Evolutionary conservation across 1,284 basidiomycete genomes (phyloP).

Genomic region (Fistulinella cinereoalba): DNA sequence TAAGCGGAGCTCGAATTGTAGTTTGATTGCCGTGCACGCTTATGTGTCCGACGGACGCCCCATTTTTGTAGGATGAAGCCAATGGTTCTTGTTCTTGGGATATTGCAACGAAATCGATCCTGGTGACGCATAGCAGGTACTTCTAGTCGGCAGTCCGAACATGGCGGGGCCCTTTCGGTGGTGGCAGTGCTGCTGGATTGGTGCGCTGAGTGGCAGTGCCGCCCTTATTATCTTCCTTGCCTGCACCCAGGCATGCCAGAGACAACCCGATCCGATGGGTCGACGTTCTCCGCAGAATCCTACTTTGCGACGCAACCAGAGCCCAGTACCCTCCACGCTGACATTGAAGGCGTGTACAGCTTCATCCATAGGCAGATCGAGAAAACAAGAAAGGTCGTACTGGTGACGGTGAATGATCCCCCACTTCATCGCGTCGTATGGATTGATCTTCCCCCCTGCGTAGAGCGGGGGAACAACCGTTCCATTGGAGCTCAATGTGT

Average conservation of each 20-base stretch:
- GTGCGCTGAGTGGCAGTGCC: constrained; percentile 17
- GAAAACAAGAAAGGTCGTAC: constrained; percentile 74
- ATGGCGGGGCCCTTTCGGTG: too few species aligned
- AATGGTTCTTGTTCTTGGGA: too few species aligned
- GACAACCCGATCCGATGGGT: constrained; percentile 11
- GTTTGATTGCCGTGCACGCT: too few species aligned
- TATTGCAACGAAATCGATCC: too few species aligned
- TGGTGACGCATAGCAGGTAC: too few species aligned
- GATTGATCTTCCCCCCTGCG: constrained; percentile 7
- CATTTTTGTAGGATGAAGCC: too few species aligned
- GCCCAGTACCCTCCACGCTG: constrained; percentile 66
- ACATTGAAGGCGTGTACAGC: constrained; percentile 57
- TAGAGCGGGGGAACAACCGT: constrained; percentile 96
- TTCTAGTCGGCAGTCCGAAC: too few species aligned
- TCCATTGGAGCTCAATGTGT: constrained; percentile 95
- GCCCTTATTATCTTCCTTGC: background rate
- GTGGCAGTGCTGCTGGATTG: constrained; percentile 20
- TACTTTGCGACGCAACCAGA: constrained; percentile 85
- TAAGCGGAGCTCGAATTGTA: background rate
- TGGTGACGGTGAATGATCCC: constrained; percentile 79
- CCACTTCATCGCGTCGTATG: constrained; percentile 6
- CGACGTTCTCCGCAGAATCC: constrained; percentile 72
- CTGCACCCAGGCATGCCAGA: constrained; percentile 12
- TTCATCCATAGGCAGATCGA: constrained; percentile 73
- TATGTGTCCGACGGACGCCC: too few species aligned